Conservation (phyloP, 2,329 filamentous ascomycete genomes). For the Ophiostoma angusticollis region DNA sequence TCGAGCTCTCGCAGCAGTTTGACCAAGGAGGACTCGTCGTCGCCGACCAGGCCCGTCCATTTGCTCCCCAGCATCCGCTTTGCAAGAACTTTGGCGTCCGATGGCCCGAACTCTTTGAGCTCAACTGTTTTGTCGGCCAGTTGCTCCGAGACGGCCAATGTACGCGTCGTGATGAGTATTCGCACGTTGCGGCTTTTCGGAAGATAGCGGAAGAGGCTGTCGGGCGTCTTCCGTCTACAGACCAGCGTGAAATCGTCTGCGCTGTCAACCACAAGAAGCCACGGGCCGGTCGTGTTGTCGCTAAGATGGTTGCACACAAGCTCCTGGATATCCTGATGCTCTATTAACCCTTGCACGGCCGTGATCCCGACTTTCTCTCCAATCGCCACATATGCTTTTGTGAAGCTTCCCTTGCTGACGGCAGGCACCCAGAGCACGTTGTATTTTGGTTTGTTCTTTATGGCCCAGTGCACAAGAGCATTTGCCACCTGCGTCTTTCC, state of each 20-base stretch:
- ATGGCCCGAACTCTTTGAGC: constrained; percentile 16
- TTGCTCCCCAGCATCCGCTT: background rate
- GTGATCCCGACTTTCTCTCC: constrained; percentile 20
- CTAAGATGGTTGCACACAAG: constrained; percentile 36
- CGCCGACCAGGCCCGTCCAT: no score
- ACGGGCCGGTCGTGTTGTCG: constrained; percentile 19
- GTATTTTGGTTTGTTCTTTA: constrained; percentile 21
- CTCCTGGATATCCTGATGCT: constrained; percentile 44
- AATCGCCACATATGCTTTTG: constrained; percentile 25
- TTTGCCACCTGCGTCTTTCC: constrained; percentile 30
- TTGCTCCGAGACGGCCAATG: constrained; percentile 16
- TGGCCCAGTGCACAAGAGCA: constrained; percentile 26
- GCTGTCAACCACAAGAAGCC: constrained; percentile 31
- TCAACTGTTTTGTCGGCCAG: constrained; percentile 12
- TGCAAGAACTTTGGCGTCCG: background rate
- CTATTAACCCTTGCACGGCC: constrained; percentile 25
- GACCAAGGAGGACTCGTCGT: no score
- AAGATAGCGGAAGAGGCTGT: constrained; percentile 21
- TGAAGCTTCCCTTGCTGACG: constrained; percentile 24
- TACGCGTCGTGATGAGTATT: constrained; percentile 26
- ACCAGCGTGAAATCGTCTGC: constrained; percentile 24
- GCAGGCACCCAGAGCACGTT: constrained; percentile 33
- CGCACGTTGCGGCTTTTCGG: constrained; percentile 21
- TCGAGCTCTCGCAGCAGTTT: no score
- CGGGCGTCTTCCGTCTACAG: constrained; percentile 9